Evolutionary conservation across 176 grass and related monocot genomes (phyloP).

Genomic region (Avena sativa): DNA sequence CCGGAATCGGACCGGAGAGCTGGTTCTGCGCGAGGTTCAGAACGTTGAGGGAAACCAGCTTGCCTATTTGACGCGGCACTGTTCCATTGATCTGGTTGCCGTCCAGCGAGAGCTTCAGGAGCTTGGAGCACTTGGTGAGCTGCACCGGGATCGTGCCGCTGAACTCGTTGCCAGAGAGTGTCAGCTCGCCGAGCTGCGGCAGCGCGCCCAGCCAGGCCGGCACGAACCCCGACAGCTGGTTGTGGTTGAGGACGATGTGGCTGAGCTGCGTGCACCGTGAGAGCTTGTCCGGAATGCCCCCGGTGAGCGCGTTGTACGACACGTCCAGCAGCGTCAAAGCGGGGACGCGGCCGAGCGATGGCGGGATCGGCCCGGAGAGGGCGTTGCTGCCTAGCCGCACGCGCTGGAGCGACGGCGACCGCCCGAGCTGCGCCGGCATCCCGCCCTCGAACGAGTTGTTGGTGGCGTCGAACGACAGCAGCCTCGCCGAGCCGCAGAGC

Average conservation of each 20-base stretch:
- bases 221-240: conserved; percentile 60
- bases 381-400: conserved; percentile 72
- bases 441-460: conserved; percentile 75
- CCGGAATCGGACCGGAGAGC: conserved; percentile 71
- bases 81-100: conserved; percentile 82
- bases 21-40: conserved; percentile 79
- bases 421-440: conserved; percentile 78
- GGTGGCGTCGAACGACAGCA: conserved; percentile 87
- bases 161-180: conserved; percentile 69
- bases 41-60: conserved; percentile 72
- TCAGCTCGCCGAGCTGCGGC: conserved; percentile 73
- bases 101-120: conserved; percentile 81
- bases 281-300: conserved; percentile 70
- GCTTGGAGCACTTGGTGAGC: conserved; percentile 81
- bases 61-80: conserved; percentile 62
- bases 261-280: conserved; percentile 63
- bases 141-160: conserved; percentile 55
- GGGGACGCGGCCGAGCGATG: conserved; percentile 51
- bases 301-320: conserved; percentile 69
- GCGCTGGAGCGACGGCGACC: conserved; percentile 73
- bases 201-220: conserved; percentile 76
- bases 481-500: conserved; percentile 64
- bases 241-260: conserved; percentile 69
- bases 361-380: conserved; percentile 68
- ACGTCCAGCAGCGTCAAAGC: conserved; percentile 72